Base-by-base conservation (phyloP, 2,329 filamentous ascomycete species). In the Cladosporium sp. region DNA sequence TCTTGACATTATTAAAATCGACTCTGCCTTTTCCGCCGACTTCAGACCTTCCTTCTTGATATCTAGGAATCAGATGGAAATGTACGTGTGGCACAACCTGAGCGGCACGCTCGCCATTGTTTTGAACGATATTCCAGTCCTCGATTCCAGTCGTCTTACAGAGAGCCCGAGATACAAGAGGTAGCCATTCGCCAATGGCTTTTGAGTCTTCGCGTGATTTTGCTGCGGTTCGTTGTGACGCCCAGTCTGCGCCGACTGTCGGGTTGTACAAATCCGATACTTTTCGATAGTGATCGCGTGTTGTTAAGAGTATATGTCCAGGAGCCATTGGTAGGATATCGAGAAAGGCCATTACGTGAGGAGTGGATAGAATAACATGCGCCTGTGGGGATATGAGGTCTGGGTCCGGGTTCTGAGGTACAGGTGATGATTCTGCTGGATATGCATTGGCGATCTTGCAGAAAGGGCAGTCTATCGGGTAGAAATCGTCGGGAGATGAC, bases 41-140 rank as follows among this genome's bases (percentile, higher is more conserved):
- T 49, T 86, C 82, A 0, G 66, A 65, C 12, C 75, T 73, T 18
- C 62, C 68, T 32, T 91, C 66, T 48, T 66, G 63, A 56, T 66
- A 90, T 32, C 92, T 74, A 0, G 92, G 92, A 29, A 98, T 94
- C 46, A 97, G 79, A 61, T 98, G 93, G 67, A 94, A 97, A 68
- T 98, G 92, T 42, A 94, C 85, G 68, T 97, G 92, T 18, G 86
- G 86, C 2, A 97, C 90, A 13, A 95, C 89, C 71, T 97, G 92
- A 2, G 90, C 90, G 2, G 92, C 92, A 27, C 89, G 82, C 3
- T 84, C 84, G 13, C 92, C 81, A 60, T 96, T 97, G 67, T 97
- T 97, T 73, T 97, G 92, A 49, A 97, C 88, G 25, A 97, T 83
- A 68, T 98, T 98, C 86, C 92, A 97, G 70, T 96, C 91, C 43